These are phyloP conservation scores for Hypoxylon subgilvum DNA, from an alignment of 495 filamentous ascomycete species.

Conservation along the genomic window DNA sequence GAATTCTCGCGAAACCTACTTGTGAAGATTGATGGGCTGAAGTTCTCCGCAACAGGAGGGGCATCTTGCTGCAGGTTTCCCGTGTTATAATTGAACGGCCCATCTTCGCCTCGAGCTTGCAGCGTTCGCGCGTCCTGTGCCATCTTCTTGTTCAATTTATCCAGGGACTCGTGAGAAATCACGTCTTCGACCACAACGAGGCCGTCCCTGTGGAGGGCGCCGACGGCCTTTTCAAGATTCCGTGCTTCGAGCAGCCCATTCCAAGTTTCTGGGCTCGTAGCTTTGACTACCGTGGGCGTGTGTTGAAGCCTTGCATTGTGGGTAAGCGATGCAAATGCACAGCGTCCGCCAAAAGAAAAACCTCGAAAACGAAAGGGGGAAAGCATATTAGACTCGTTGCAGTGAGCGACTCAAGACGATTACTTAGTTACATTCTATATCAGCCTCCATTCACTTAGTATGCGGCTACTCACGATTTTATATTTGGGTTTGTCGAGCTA, in stretches of 20 bases:
- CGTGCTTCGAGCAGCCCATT: slow-evolving; percentile 26
- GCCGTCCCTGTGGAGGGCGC: slow-evolving; percentile 58
- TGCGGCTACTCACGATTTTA: too few relatives aligned
- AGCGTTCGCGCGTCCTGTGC: slow-evolving; percentile 54
- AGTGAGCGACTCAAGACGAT: too few relatives aligned
- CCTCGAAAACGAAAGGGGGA: slow-evolving; percentile 9
- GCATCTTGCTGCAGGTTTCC: slow-evolving; percentile 65
- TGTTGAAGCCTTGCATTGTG: slow-evolving; percentile 1
- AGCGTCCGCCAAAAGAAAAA: not conserved
- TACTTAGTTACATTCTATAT: not conserved
- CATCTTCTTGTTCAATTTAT: slow-evolving; percentile 59
- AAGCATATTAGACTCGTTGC: not conserved
- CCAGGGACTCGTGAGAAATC: slow-evolving; percentile 50
- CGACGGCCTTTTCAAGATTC: slow-evolving; percentile 60
- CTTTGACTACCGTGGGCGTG: slow-evolving; percentile 18
- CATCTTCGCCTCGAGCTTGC: slow-evolving; percentile 49
- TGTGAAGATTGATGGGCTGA: slow-evolving; percentile 51
- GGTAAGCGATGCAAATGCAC: slow-evolving; percentile 23
- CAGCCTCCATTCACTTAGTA: too few relatives aligned
- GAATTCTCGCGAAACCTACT: slow-evolving; percentile 34
- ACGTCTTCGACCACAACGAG: slow-evolving; percentile 64
- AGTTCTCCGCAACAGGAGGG: slow-evolving; percentile 47
- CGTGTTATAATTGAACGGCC: slow-evolving; percentile 59
- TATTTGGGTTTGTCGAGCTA: not conserved
- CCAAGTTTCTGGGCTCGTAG: slow-evolving; percentile 9